Evolutionary conservation across 495 filamentous ascomycete species (phyloP).

Genomic region (Cercophora newfieldiana): DNA sequence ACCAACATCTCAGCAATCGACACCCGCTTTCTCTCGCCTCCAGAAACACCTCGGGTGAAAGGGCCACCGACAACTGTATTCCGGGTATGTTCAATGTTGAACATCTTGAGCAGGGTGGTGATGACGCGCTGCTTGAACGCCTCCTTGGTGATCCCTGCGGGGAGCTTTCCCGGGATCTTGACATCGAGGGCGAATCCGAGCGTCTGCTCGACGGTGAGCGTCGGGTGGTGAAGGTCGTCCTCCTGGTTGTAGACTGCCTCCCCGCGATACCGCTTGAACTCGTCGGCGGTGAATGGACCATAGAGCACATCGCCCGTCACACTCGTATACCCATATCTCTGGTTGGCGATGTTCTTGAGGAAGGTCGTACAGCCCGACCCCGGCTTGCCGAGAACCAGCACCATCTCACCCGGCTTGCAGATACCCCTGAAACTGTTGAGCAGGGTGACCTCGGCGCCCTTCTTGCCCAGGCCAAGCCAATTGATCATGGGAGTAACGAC

Average conservation of each 20-base stretch:
- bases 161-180: slow-evolving; percentile 73
- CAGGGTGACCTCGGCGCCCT: slow-evolving; percentile 65
- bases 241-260: slow-evolving; percentile 87
- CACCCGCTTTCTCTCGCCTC: slow-evolving; percentile 80
- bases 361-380: slow-evolving; percentile 89
- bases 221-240: slow-evolving; percentile 78
- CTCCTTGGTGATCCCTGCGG: slow-evolving; percentile 61
- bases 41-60: slow-evolving; percentile 80
- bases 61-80: slow-evolving; percentile 80
- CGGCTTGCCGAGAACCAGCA: slow-evolving; percentile 82
- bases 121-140: slow-evolving; percentile 73
- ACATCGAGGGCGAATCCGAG: slow-evolving; percentile 80
- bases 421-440: slow-evolving; percentile 56
- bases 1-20: slow-evolving; percentile 73
- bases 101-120: slow-evolving; percentile 74
- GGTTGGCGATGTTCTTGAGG: slow-evolving; percentile 80
- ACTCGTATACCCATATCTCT: slow-evolving; percentile 73
- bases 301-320: slow-evolving; percentile 79
- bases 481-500: slow-evolving; percentile 58
- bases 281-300: slow-evolving; percentile 62
- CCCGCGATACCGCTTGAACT: slow-evolving; percentile 68
- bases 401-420: slow-evolving; percentile 81
- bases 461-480: slow-evolving; percentile 59
- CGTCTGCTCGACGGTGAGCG: slow-evolving; percentile 80
- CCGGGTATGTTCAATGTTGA: slow-evolving; percentile 81